Evolutionary conservation across 495 filamentous ascomycete genomes (phyloP).

Genomic region (Cercophora scortea): DNA sequence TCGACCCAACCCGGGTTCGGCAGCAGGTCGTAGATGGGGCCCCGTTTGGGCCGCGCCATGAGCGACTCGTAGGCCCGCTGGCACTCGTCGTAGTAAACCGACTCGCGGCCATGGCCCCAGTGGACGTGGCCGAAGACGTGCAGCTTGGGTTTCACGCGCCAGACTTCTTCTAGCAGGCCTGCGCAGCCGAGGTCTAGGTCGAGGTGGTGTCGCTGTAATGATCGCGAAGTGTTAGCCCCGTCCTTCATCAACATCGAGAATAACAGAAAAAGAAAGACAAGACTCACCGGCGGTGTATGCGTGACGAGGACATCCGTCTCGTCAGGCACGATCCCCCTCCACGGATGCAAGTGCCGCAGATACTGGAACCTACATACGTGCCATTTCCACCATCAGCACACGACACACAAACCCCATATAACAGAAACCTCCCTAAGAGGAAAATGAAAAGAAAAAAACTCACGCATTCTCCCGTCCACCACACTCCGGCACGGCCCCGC

Average conservation of each 20-base stretch:
- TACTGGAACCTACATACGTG: constrained; percentile 37
- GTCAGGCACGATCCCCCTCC: constrained; percentile 51
- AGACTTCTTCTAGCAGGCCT: constrained; percentile 64
- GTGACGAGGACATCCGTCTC: constrained; percentile 81
- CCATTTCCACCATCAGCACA: no score
- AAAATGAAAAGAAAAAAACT: constrained; percentile 2
- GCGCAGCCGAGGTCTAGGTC: constrained; percentile 74
- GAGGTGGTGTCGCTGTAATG: constrained; percentile 54
- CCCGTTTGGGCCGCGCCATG: constrained; percentile 39
- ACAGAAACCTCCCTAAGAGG: not conserved
- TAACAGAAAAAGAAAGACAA: not conserved
- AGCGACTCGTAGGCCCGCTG: constrained; percentile 65
- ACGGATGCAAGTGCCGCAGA: constrained; percentile 29
- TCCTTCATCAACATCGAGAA: not conserved
- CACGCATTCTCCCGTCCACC: constrained; percentile 11
- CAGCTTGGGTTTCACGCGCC: constrained; percentile 67
- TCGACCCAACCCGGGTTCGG: constrained; percentile 53
- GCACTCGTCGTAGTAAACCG: constrained; percentile 70
- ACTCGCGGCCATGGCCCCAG: constrained; percentile 54
- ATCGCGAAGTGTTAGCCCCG: not conserved
- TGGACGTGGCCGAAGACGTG: constrained; percentile 93
- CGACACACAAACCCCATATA: no score
- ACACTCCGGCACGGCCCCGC: constrained; percentile 41
- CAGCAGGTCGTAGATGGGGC: constrained; percentile 43
- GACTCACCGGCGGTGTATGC: constrained; percentile 53